Evolutionary conservation across 371 early-diverging fungal species (phyloP).

Genomic region (Mucor irregularis): DNA sequence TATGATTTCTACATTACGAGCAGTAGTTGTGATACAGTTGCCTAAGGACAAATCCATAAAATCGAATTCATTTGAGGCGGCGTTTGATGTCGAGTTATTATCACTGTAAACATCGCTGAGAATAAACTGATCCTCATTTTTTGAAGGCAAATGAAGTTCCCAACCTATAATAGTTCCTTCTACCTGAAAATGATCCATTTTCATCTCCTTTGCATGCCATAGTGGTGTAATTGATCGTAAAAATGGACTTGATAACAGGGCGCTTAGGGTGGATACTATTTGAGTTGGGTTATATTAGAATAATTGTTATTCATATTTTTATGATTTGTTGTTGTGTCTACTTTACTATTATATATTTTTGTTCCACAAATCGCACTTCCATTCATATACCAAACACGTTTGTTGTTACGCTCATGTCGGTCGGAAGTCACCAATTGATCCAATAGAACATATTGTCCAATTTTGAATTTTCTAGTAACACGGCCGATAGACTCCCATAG

Average conservation of each 20-base stretch:
- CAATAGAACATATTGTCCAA: constrained; percentile 36
- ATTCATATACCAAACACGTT: constrained; percentile 42
- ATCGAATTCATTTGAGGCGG: constrained; percentile 9
- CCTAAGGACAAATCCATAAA: constrained; percentile 16
- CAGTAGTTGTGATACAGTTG: constrained; percentile 15
- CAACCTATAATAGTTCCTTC: constrained; percentile 35
- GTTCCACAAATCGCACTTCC: constrained; percentile 42
- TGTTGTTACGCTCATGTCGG: constrained; percentile 7
- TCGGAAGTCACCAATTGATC: constrained; percentile 36
- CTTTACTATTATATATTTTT: constrained; percentile 38
- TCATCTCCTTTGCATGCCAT: constrained; percentile 17
- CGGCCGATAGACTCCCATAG: constrained; percentile 43
- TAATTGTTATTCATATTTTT: too few relatives aligned
- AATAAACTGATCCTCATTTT: constrained; percentile 3
- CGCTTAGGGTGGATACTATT: constrained; percentile 30
- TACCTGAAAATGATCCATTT: constrained; percentile 33
- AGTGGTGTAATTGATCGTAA: constrained; percentile 25
- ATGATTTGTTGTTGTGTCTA: too few relatives aligned
- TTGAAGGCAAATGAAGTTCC: constrained; percentile 25
- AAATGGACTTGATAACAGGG: constrained; percentile 25
- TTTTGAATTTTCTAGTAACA: constrained; percentile 23
- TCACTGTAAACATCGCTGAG: constrained; percentile 9
- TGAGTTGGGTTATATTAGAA: not conserved
- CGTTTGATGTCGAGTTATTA: too few relatives aligned
- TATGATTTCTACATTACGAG: constrained; percentile 13